These are phyloP conservation scores for Asterionellopsis glacialis DNA, from an alignment of 108 stramenopile genomes.

Conservation along the genomic window DNA sequence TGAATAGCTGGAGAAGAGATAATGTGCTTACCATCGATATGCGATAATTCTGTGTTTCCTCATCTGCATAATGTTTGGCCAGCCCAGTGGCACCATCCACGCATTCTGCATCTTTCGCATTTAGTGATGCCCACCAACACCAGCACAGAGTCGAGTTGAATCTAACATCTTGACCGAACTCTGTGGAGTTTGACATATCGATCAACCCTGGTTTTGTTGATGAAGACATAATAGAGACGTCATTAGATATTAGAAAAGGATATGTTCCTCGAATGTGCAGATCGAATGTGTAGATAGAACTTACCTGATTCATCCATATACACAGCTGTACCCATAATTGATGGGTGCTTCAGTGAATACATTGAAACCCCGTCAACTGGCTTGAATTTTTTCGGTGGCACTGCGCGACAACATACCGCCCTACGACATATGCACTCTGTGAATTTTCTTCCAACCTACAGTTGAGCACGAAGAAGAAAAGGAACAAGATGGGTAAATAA, in stretches of 20 bases:
- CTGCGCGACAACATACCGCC: conserved; percentile 78
- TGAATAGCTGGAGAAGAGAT: no score
- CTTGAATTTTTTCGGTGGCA: conserved; percentile 12
- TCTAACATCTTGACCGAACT: conserved; percentile 67
- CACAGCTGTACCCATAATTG: conserved; percentile 76
- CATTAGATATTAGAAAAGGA: no score
- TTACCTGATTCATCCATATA: conserved; percentile 62
- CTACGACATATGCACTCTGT: conserved; percentile 56
- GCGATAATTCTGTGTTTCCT: background rate
- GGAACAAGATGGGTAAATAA: no score
- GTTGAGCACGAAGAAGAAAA: no score
- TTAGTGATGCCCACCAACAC: conserved; percentile 54
- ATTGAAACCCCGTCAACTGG: background rate
- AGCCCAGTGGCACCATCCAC: conserved; percentile 52
- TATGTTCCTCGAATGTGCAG: no score
- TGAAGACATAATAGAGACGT: no score
- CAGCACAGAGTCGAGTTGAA: conserved; percentile 64
- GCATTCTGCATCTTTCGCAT: conserved; percentile 32
- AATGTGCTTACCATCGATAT: no score
- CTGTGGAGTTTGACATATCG: conserved; percentile 35
- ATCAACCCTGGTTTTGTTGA: conserved; percentile 17
- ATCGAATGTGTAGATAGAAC: conserved; percentile 35
- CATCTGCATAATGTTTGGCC: background rate
- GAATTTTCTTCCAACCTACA: conserved; percentile 65
- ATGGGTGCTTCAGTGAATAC: conserved; percentile 63